A percentile compares a stretch with the other conserved stretches of the same genome.
These are phyloP conservation scores for Candida arabinofermentans DNA, from an alignment of 805 yeast genomes.

Conservation along the genomic window DNA sequence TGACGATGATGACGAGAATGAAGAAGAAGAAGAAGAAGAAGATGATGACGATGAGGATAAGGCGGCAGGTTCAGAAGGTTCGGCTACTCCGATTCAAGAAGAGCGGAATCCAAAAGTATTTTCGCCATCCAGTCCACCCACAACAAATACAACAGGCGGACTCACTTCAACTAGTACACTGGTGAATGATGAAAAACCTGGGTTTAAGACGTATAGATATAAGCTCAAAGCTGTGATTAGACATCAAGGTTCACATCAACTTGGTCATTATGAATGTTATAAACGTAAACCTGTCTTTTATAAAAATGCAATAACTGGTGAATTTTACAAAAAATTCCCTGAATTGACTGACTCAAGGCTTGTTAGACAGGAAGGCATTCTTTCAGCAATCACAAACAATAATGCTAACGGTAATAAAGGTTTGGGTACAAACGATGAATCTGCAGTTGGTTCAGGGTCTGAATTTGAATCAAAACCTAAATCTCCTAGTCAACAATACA, in stretches of 20 bases:
- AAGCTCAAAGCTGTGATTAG: constrained; percentile 67
- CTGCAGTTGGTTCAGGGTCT: not conserved
- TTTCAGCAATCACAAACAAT: constrained; percentile 1
- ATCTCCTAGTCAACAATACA: not conserved
- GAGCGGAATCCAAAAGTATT: not conserved
- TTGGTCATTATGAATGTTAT: constrained; percentile 90
- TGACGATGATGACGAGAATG: constrained; percentile 8
- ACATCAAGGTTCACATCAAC: constrained; percentile 83
- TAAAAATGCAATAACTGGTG: constrained; percentile 32
- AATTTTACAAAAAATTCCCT: constrained; percentile 21
- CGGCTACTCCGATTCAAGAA: too few species aligned
- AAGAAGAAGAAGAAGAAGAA: constrained; percentile 8
- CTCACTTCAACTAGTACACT: not conserved
- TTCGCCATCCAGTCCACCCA: not conserved
- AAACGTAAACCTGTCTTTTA: constrained; percentile 66
- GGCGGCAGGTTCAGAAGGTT: not conserved
- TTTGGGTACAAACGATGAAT: not conserved
- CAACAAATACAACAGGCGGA: not conserved
- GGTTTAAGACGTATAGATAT: constrained; percentile 36
- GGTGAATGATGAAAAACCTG: not conserved
- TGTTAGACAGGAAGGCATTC: constrained; percentile 5
- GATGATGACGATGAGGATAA: constrained; percentile 10
- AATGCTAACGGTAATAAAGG: not conserved
- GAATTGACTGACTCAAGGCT: constrained; percentile 1
- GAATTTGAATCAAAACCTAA: constrained; percentile 3